Evolutionary conservation across 2,329 filamentous ascomycete genomes (phyloP).

Genomic region (Alternaria ethzedia): DNA sequence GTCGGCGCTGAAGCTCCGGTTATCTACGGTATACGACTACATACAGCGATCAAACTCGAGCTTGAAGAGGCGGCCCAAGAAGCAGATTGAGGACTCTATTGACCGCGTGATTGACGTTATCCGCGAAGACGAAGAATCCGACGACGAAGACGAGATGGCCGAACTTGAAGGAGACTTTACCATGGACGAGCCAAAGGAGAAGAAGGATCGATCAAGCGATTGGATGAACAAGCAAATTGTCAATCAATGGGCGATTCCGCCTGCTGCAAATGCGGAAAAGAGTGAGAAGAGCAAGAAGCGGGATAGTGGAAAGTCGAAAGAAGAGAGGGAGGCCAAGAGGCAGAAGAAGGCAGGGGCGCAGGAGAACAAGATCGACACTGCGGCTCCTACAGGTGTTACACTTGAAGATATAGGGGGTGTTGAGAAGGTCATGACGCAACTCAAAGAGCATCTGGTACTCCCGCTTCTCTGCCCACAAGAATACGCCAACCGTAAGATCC

Average conservation of each 20-base stretch:
- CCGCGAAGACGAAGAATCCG: constrained; percentile 65
- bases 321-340: constrained; percentile 71
- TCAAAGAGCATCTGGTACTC: constrained; percentile 74
- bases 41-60: constrained; percentile 89
- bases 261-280: constrained; percentile 37
- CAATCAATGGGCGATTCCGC: constrained; percentile 59
- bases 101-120: constrained; percentile 79
- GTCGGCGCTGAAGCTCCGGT: constrained; percentile 58
- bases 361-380: constrained; percentile 61
- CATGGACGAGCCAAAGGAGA: constrained; percentile 27
- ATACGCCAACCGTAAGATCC: constrained; percentile 69
- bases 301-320: constrained; percentile 59
- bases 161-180: constrained; percentile 52
- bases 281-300: constrained; percentile 53
- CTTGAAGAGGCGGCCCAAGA: constrained; percentile 81
- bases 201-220: constrained; percentile 53
- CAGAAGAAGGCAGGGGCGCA: constrained; percentile 57
- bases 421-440: constrained; percentile 71
- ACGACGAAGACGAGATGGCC: constrained; percentile 58
- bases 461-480: constrained; percentile 73
- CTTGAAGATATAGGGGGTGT: constrained; percentile 79
- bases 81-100: constrained; percentile 81
- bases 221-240: constrained; percentile 71
- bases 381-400: constrained; percentile 70
- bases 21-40: constrained; percentile 73